Conservation (phyloP, 2,329 filamentous ascomycete genomes). For the Cladorrhinum sp. region DNA sequence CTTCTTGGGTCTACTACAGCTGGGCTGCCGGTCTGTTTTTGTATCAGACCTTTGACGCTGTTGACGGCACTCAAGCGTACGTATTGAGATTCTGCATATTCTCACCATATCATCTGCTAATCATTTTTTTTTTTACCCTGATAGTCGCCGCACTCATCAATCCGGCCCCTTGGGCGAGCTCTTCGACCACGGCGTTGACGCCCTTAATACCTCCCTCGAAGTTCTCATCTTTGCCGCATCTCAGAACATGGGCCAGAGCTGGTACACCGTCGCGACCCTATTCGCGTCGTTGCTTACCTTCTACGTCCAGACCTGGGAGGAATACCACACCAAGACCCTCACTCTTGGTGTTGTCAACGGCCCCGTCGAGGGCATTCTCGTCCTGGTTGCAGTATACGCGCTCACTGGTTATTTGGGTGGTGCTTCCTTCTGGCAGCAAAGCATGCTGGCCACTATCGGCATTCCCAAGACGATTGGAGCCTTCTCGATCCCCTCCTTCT, state of each 20-base stretch:
- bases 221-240: constrained; percentile 87
- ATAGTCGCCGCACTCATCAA: constrained; percentile 79
- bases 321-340: constrained; percentile 95
- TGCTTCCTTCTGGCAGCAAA: constrained; percentile 88
- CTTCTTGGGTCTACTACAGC: constrained; percentile 88
- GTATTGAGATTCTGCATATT: constrained; percentile 34
- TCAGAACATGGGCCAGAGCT: constrained; percentile 90
- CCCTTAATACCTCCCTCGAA: constrained; percentile 92
- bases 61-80: constrained; percentile 90
- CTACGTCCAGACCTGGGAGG: constrained; percentile 98
- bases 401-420: constrained; percentile 83
- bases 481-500: constrained; percentile 54
- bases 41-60: constrained; percentile 97
- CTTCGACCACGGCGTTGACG: constrained; percentile 97
- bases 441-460: constrained; percentile 69
- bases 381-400: constrained; percentile 75
- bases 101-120: not conserved
- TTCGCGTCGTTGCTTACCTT: constrained; percentile 89
- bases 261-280: constrained; percentile 79
- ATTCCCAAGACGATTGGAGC: constrained; percentile 56
- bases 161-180: constrained; percentile 92
- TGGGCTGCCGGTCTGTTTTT: constrained; percentile 89
- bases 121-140: constrained; percentile 1
- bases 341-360: constrained; percentile 90
- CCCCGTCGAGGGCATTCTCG: constrained; percentile 90